Evolutionary conservation across 257 asterid species (phyloP).

Genomic region (Solanum chiquidenum): DNA sequence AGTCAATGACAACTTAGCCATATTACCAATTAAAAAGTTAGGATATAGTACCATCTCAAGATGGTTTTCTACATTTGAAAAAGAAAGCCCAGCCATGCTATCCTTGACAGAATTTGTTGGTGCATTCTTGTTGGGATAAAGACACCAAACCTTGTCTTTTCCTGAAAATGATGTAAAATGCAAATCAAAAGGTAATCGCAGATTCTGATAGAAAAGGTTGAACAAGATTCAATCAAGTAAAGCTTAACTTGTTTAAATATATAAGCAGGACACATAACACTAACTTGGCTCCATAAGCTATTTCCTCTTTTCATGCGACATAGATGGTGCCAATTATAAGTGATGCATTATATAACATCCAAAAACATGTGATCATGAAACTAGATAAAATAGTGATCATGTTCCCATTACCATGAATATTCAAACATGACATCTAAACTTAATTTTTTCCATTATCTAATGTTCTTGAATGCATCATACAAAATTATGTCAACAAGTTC

Average conservation of each 20-base stretch:
- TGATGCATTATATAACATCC: not conserved
- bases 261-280: not conserved
- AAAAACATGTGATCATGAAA: not conserved
- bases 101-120: slow-evolving; percentile 54
- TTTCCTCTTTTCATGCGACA: not conserved
- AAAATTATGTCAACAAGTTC: not conserved
- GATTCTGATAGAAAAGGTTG: not conserved
- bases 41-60: slow-evolving; percentile 19
- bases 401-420: not conserved
- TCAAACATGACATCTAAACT: not conserved
- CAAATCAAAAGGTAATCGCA: not conserved
- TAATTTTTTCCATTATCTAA: not conserved
- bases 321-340: not conserved
- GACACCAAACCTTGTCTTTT: slow-evolving; percentile 72
- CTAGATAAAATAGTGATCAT: not conserved
- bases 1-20: not conserved
- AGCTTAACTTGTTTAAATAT: not conserved
- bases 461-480: not conserved
- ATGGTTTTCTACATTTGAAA: slow-evolving; percentile 19
- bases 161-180: slow-evolving; percentile 45
- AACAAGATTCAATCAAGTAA: not conserved
- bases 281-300: not conserved
- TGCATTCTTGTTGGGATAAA: slow-evolving; percentile 73
- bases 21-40: not conserved
- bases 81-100: slow-evolving; percentile 21